A percentile compares a stretch with the other conserved stretches of the same genome.
Evolutionary conservation across 139 green algal species (phyloP).

Genomic region (Mychonastes homosphaera): DNA sequence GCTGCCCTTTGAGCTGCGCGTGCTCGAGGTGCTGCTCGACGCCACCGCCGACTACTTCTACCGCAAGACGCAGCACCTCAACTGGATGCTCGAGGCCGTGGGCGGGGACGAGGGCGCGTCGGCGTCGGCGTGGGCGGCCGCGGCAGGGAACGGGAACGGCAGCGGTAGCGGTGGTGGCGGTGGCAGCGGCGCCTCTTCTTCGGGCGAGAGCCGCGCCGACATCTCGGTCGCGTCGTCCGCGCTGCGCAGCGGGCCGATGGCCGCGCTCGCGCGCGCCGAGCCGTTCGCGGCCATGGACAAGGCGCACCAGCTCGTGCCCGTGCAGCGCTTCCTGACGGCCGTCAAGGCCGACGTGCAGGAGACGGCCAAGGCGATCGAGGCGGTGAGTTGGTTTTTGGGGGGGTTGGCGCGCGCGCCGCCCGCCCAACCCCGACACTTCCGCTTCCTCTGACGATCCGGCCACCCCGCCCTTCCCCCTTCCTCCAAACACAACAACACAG

Average conservation of each 20-base stretch:
- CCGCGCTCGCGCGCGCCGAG: too few relatives aligned
- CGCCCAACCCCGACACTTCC: not conserved
- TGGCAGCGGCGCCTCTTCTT: too few relatives aligned
- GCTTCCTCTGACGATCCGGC: not conserved
- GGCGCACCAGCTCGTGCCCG: constrained; percentile 29
- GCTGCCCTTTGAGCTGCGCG: constrained; percentile 35
- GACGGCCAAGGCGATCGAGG: constrained; percentile 27
- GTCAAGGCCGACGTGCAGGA: constrained; percentile 33
- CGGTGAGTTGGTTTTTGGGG: constrained; percentile 15
- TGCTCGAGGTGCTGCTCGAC: constrained; percentile 37
- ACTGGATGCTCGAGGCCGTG: constrained; percentile 28
- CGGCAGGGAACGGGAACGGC: too few relatives aligned
- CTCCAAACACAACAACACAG: constrained; percentile 14
- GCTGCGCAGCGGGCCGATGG: too few relatives aligned
- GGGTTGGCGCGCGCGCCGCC: not conserved
- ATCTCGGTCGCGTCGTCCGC: not conserved
- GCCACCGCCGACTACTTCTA: constrained; percentile 35
- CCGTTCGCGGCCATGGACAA: constrained; percentile 13
- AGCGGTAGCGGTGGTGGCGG: too few relatives aligned
- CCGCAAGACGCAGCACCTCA: constrained; percentile 28
- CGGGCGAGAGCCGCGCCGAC: too few relatives aligned
- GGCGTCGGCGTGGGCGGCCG: too few relatives aligned
- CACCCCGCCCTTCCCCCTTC: not conserved
- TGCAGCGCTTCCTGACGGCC: constrained; percentile 37
- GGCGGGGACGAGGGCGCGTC: constrained; percentile 2